These are phyloP conservation scores for Noccaea bulbosa DNA, from an alignment of 345 rosid genomes.

Conservation along the genomic window DNA sequence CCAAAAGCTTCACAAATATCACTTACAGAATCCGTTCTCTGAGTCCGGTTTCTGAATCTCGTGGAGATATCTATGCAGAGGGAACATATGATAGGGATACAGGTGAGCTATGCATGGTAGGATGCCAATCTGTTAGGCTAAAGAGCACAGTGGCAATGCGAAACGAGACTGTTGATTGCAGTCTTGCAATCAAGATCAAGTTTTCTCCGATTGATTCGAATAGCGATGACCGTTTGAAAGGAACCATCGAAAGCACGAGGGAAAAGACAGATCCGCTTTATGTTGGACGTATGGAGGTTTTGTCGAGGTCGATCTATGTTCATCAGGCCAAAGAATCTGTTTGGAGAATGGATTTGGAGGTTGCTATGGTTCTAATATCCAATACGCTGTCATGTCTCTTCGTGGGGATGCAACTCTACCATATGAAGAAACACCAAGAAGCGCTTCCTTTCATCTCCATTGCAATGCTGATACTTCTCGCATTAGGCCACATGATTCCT, in stretches of 20 bases:
- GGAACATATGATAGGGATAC: slow-evolving; percentile 66
- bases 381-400: slow-evolving; percentile 75
- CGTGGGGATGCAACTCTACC: slow-evolving; percentile 72
- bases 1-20: slow-evolving; percentile 56
- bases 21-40: slow-evolving; percentile 63
- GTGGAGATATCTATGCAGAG: slow-evolving; percentile 67
- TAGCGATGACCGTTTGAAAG: slow-evolving; percentile 55
- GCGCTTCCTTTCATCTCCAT: slow-evolving; percentile 72
- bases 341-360: slow-evolving; percentile 93
- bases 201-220: slow-evolving; percentile 64
- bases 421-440: slow-evolving; percentile 72
- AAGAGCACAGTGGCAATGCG: slow-evolving; percentile 28
- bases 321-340: slow-evolving; percentile 73
- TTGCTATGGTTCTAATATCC: slow-evolving; percentile 71
- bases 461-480: slow-evolving; percentile 63
- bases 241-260: slow-evolving; percentile 70
- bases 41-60: slow-evolving; percentile 37
- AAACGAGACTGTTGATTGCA: slow-evolving; percentile 60
- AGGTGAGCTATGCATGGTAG: slow-evolving; percentile 86
- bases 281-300: slow-evolving; percentile 59
- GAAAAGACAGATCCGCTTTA: slow-evolving; percentile 64
- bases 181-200: slow-evolving; percentile 55
- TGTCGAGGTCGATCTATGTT: slow-evolving; percentile 59
- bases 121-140: slow-evolving; percentile 56
- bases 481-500: slow-evolving; percentile 81